Base-by-base conservation (phyloP, 2,329 filamentous ascomycete genomes). In the Pseudonectria buxi region DNA sequence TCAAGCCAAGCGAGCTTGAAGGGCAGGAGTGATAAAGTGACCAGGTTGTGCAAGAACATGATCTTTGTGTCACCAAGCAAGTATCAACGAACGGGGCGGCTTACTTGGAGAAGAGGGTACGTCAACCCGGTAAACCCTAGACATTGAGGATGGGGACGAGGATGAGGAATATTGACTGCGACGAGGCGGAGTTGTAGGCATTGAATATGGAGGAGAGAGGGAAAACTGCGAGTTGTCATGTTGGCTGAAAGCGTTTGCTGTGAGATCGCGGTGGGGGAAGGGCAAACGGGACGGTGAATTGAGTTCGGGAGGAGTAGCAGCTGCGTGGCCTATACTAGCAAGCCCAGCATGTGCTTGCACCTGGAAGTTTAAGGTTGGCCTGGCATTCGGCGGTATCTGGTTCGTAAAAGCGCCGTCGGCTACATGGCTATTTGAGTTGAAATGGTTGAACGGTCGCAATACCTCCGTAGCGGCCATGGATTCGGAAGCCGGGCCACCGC, bases 41-140 rank as follows among this genome's bases (percentile, higher is more conserved):
- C 16, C 28, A 32, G 13, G 38, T 41, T 32, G 18, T 30, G 32
- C 35, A 32, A 26, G 45, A 29, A 13, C 28, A 14, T 31, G 29
- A 14, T 12, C 24, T 27, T 29, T 14, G 35, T 32, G 32, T 24
- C 4, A 27, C 28, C 9, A 15, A 22, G 28, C 22, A 29, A 36
- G 31, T 15, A 31, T 15, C 16, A 14, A 32, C 28, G 15, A 26
- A 10, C 18, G n/a, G 12, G 14, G 11, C 13, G 16, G 38, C 49
- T 52, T 40, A 52, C 49, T 47, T 30, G 36, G 39, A 26, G 49
- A 49, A 10, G 49, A 46, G 14, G 44, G 41, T 24, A 44, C 38
- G 15, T 47, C 42, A 6, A 22, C 18, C 5, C 45, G 38, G 24
- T 45, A 45, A 12, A 35, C 22, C 26, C 49, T 50, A 12, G 49